These are phyloP conservation scores for Rhizoclosmatium hyalinum DNA, from an alignment of 371 early-diverging fungal genomes.

Conservation along the genomic window DNA sequence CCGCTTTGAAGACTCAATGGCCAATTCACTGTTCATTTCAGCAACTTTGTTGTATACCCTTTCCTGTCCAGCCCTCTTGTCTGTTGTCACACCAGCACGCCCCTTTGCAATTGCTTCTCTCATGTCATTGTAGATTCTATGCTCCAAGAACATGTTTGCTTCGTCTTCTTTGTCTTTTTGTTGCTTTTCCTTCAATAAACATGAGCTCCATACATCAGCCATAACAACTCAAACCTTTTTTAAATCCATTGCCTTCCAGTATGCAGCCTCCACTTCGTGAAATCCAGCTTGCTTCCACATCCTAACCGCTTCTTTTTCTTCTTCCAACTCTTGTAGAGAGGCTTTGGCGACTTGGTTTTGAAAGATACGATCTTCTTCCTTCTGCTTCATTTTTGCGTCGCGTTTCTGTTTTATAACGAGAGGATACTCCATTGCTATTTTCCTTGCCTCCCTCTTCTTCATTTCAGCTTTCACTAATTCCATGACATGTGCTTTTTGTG, in stretches of 20 bases:
- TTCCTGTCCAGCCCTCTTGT: not conserved
- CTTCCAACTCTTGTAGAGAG: not conserved
- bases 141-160: slow-evolving; percentile 7
- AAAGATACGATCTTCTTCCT: slow-evolving; percentile 3
- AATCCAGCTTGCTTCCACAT: slow-evolving; percentile 14
- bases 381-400: slow-evolving; percentile 7
- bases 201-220: not conserved
- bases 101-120: not conserved
- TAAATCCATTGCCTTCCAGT: not conserved
- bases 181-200: not conserved
- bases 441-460: slow-evolving; percentile 7
- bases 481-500: slow-evolving; percentile 8
- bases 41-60: not conserved
- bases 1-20: not conserved
- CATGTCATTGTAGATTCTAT: not conserved
- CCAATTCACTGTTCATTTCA: not conserved
- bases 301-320: not conserved
- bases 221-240: slow-evolving; percentile 17
- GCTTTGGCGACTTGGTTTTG: slow-evolving; percentile 2
- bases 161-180: not conserved
- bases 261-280: slow-evolving; percentile 11
- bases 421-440: slow-evolving; percentile 20
- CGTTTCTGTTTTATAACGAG: slow-evolving; percentile 1
- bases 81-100: not conserved
- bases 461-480: slow-evolving; percentile 16